Evolutionary conservation across 768 basidiomycete species (phyloP).

Genomic region (Calocybe gangraenosa): DNA sequence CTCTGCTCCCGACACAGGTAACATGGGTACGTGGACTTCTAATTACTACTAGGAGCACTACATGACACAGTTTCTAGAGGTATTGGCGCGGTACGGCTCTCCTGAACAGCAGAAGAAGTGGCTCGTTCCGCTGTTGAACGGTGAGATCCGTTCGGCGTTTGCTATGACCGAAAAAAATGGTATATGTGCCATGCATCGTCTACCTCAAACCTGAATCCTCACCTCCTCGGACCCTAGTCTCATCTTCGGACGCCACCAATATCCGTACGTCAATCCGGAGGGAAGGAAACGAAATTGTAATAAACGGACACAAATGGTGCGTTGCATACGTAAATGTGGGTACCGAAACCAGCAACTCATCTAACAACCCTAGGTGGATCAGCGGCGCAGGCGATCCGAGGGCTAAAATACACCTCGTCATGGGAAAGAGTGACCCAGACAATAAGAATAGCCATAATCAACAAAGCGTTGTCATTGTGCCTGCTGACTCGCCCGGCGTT

Average conservation of each 20-base stretch:
- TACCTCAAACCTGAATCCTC: too few species aligned
- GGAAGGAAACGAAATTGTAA: slow-evolving; percentile 84
- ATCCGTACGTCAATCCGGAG: slow-evolving; percentile 82
- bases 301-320: slow-evolving; percentile 96
- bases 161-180: slow-evolving; percentile 96
- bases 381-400: slow-evolving; percentile 95
- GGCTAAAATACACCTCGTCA: slow-evolving; percentile 84
- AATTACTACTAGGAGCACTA: neutral
- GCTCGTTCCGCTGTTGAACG: slow-evolving; percentile 83
- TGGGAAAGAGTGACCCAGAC: slow-evolving; percentile 89
- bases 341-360: neutral
- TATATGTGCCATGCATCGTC: slow-evolving; percentile 21
- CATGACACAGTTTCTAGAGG: slow-evolving; percentile 55
- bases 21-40: slow-evolving; percentile 70
- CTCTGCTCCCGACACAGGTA: slow-evolving; percentile 95
- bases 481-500: slow-evolving; percentile 81
- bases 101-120: slow-evolving; percentile 88
- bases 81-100: slow-evolving; percentile 91
- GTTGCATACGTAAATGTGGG: too few species aligned
- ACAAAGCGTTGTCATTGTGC: slow-evolving; percentile 95
- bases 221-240: slow-evolving; percentile 41
- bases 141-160: slow-evolving; percentile 92
- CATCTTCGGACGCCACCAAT: slow-evolving; percentile 96
- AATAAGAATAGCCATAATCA: slow-evolving; percentile 76
- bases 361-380: slow-evolving; percentile 72